These are phyloP conservation scores for Trichocladium antarcticum DNA, from an alignment of 495 filamentous ascomycete species.

Conservation along the genomic window DNA sequence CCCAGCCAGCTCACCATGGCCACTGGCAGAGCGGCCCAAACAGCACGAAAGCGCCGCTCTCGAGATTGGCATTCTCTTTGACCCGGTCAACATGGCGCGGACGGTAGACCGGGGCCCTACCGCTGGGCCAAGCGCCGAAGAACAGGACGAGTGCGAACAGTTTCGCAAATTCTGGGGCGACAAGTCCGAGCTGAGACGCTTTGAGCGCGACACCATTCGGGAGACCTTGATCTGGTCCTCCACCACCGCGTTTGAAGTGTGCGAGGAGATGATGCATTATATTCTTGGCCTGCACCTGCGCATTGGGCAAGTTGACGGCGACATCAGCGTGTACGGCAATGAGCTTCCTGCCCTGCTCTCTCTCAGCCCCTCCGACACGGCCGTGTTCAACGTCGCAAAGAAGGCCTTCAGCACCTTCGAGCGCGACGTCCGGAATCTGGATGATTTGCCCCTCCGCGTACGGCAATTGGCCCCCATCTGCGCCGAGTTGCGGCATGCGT, in stretches of 20 bases:
- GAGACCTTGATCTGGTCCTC: conserved; percentile 76
- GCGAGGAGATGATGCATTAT: conserved; percentile 69
- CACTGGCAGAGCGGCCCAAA: conserved; percentile 20
- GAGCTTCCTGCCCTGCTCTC: conserved; percentile 48
- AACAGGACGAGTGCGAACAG: conserved; percentile 53
- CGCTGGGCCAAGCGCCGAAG: conserved; percentile 46
- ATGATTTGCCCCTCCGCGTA: conserved; percentile 69
- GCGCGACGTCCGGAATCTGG: conserved; percentile 58
- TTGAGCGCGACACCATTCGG: conserved; percentile 60
- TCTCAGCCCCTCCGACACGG: conserved; percentile 31
- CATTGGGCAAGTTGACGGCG: conserved; percentile 32
- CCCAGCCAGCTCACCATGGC: conserved; percentile 34
- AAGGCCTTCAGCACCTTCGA: conserved; percentile 60
- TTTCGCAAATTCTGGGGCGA: conserved; percentile 71
- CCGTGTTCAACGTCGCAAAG: conserved; percentile 42
- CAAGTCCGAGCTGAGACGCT: conserved; percentile 61
- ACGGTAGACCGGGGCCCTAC: conserved; percentile 76
- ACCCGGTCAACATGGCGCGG: conserved; percentile 57
- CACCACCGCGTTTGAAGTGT: conserved; percentile 46
- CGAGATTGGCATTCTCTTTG: conserved; percentile 56
- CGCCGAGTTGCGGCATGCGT: conserved; percentile 62
- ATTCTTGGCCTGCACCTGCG: conserved; percentile 54
- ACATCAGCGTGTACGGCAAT: conserved; percentile 50
- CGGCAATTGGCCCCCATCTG: conserved; percentile 63
- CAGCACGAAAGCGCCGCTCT: conserved; percentile 27